A percentile compares a stretch with the other conserved stretches of the same genome.
Conservation (phyloP, 768 basidiomycete species). For the Lactifluus piperatus region DNA sequence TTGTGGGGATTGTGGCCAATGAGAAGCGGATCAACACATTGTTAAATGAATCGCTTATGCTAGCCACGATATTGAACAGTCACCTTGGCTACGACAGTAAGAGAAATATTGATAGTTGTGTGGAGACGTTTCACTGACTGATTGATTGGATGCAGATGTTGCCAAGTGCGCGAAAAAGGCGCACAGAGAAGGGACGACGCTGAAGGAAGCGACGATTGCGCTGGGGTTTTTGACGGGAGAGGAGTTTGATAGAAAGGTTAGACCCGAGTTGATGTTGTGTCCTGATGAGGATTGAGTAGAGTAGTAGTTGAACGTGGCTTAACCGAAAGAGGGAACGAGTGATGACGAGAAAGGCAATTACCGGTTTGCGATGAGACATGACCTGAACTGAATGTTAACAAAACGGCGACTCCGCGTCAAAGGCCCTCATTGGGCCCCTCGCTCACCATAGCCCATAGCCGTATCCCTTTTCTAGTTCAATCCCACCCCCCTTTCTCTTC, state of each 20-base stretch:
- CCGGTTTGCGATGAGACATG: constrained; percentile 13
- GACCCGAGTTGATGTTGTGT: constrained; percentile 83
- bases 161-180: constrained; percentile 99
- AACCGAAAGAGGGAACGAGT: constrained; percentile 1
- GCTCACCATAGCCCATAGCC: background rate
- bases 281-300: constrained; percentile 35
- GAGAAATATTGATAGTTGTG: constrained; percentile 37
- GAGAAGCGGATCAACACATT: constrained; percentile 85
- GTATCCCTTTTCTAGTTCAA: background rate
- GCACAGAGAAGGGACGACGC: constrained; percentile 94
- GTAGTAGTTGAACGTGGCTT: background rate
- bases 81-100: constrained; percentile 94
- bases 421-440: constrained; percentile 8
- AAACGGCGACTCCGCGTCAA: constrained; percentile 20
- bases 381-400: constrained; percentile 11
- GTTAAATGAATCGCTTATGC: constrained; percentile 93
- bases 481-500: background rate
- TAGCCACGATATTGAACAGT: constrained; percentile 95
- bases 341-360: constrained; percentile 16
- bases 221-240: constrained; percentile 81
- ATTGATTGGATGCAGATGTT: constrained; percentile 54
- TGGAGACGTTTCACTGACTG: constrained; percentile 4
- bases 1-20: constrained; percentile 94
- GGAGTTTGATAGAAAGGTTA: constrained; percentile 91
- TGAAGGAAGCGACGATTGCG: constrained; percentile 89